A percentile compares a stretch with the other conserved stretches of the same genome.
Conservation (phyloP, 257 asterid species). For the Hygrophila difformis region DNA sequence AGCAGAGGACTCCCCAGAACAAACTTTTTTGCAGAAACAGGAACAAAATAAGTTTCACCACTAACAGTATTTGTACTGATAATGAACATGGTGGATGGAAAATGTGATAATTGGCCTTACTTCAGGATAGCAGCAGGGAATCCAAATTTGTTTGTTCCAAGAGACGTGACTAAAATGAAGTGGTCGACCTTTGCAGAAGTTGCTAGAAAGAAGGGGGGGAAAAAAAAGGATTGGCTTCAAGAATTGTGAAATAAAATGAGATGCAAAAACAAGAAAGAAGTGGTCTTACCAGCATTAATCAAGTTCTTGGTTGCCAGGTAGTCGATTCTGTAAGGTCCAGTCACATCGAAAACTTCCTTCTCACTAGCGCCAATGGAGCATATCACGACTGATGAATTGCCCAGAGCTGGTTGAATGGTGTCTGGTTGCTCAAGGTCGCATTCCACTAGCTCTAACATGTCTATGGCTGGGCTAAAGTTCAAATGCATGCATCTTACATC, state of each 20-base stretch:
- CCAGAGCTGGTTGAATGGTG: conserved; percentile 58
- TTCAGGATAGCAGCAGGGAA: conserved; percentile 93
- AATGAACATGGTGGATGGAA: conserved; percentile 7
- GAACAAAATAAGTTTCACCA: conserved; percentile 6
- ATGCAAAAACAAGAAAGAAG: conserved; percentile 6
- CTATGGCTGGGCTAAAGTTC: conserved; percentile 94
- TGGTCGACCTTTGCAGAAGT: conserved; percentile 61
- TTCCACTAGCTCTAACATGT: conserved; percentile 90
- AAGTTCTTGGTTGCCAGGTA: conserved; percentile 79
- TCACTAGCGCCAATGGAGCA: conserved; percentile 99
- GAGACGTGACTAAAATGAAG: conserved; percentile 84
- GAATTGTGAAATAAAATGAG: background rate
- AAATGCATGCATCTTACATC: conserved; percentile 13
- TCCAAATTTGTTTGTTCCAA: conserved; percentile 91
- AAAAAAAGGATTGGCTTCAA: background rate
- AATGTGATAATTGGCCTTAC: conserved; percentile 30
- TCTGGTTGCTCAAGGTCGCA: conserved; percentile 83
- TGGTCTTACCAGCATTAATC: conserved; percentile 70
- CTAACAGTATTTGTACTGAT: conserved; percentile 6
- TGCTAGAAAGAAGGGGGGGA: conserved; percentile 39
- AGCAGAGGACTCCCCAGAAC: conserved; percentile 90
- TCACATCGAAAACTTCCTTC: conserved; percentile 76
- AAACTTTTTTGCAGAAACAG: conserved; percentile 36
- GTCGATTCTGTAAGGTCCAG: conserved; percentile 89
- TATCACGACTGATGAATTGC: conserved; percentile 66